Percentiles rank a stretch among this genome's conserved stretches.
Evolutionary conservation across 169 alveolate genomes (phyloP).

Genomic region (Cryptosporidium sp.): DNA sequence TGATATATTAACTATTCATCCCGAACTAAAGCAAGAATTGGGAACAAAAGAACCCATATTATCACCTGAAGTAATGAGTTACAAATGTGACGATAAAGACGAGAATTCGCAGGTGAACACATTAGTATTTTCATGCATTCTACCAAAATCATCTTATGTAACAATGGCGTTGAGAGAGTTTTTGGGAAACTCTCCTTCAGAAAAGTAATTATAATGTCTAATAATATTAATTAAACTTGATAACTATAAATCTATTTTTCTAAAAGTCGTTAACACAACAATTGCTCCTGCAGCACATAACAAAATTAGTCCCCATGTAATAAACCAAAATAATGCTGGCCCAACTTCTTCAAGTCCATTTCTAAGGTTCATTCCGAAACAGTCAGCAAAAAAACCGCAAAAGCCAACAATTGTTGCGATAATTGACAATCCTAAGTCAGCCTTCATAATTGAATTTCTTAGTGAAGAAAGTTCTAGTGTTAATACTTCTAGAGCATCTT

Average conservation of each 20-base stretch:
- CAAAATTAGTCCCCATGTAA: constrained; percentile 70
- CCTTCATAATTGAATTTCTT: constrained; percentile 78
- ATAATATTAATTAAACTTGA: not conserved
- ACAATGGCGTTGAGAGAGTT: constrained; percentile 81
- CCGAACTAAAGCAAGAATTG: not conserved
- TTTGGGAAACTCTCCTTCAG: constrained; percentile 69
- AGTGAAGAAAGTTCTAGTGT: constrained; percentile 76
- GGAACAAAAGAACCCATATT: constrained; percentile 3
- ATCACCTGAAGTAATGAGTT: not conserved
- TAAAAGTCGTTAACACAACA: constrained; percentile 54
- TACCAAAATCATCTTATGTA: constrained; percentile 82
- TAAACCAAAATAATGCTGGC: constrained; percentile 75
- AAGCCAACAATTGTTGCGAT: constrained; percentile 77
- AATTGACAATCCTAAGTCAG: constrained; percentile 77
- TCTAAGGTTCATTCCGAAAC: constrained; percentile 79
- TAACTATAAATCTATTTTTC: constrained; percentile 68
- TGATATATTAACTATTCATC: constrained; percentile 16
- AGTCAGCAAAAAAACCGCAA: constrained; percentile 76
- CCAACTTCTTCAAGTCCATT: constrained; percentile 77
- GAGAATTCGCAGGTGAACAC: constrained; percentile 15
- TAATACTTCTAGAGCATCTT: constrained; percentile 76
- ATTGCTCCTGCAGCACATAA: constrained; percentile 72
- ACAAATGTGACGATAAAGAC: constrained; percentile 11
- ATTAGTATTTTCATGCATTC: constrained; percentile 76
- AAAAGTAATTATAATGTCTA: not conserved